These are phyloP conservation scores for Botrytis galanthina DNA, from an alignment of 2,329 filamentous ascomycete genomes.

Conservation along the genomic window DNA sequence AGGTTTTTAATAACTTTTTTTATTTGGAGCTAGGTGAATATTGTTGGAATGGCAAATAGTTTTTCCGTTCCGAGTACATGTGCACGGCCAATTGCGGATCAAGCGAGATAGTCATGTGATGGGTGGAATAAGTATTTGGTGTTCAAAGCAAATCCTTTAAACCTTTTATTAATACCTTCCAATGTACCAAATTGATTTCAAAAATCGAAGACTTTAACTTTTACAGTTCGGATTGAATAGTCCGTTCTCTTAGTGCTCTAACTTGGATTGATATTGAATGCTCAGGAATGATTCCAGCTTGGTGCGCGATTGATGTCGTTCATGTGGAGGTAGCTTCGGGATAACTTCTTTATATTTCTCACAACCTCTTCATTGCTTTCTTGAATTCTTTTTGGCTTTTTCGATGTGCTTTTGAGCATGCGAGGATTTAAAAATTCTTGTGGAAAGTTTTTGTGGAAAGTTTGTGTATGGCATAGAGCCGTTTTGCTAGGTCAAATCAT, in stretches of 20 bases:
- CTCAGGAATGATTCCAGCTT: not conserved
- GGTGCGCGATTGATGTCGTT: not conserved
- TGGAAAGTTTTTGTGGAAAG: not conserved
- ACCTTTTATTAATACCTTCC: not conserved
- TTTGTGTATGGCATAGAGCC: fast-evolving
- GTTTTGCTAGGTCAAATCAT: not conserved
- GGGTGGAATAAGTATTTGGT: too few relatives aligned
- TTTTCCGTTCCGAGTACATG: not conserved
- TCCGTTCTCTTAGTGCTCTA: not conserved
- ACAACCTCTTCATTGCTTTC: not conserved
- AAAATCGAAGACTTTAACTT: not conserved
- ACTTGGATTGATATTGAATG: not conserved
- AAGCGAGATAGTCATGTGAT: not conserved
- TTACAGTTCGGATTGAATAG: not conserved
- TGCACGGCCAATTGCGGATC: not conserved
- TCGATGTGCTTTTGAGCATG: not conserved
- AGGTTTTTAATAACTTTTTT: not conserved
- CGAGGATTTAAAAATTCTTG: not conserved
- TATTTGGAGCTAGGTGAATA: not conserved
- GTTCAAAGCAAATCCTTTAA: not conserved
- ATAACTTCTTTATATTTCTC: not conserved
- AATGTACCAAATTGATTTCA: not conserved
- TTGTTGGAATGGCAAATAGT: not conserved
- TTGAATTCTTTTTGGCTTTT: not conserved
- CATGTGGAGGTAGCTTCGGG: not conserved